These are phyloP conservation scores for Boletus rubescentipes DNA, from an alignment of 768 basidiomycete genomes.

Conservation along the genomic window DNA sequence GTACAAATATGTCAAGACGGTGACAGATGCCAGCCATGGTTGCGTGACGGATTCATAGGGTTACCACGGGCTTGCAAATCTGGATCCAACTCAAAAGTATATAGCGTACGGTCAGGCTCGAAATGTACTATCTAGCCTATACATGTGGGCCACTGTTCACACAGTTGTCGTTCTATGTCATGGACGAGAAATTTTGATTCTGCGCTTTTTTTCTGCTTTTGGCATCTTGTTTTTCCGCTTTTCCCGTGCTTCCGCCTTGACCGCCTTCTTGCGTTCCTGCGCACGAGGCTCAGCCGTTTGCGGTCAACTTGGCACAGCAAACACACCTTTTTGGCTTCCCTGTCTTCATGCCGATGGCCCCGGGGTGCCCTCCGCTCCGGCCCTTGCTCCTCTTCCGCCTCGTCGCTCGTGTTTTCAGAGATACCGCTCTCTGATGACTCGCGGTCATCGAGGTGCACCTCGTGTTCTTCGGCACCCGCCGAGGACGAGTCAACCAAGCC, in stretches of 20 bases:
- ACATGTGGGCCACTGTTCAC: conserved; percentile 13
- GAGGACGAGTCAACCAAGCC: conserved; percentile 58
- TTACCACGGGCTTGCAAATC: conserved; percentile 7
- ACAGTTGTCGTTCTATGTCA: conserved; percentile 16
- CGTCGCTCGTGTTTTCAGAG: conserved; percentile 31
- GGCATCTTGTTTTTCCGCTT: conserved; percentile 92
- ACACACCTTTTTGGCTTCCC: conserved; percentile 81
- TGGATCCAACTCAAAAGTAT: conserved; percentile 9
- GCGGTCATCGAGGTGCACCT: conserved; percentile 20
- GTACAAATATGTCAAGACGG: conserved; percentile 86
- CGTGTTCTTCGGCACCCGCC: conserved; percentile 1
- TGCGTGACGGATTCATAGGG: conserved; percentile 84
- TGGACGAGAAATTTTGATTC: conserved; percentile 54
- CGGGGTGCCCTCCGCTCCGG: conserved; percentile 57
- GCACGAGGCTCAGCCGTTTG: conserved; percentile 10
- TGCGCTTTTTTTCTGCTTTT: conserved; percentile 90
- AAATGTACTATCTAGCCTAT: conserved; percentile 1
- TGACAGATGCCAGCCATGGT: conserved; percentile 88
- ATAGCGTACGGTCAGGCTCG: conserved; percentile 2
- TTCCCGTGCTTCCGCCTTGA: conserved; percentile 85
- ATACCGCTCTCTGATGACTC: conserved; percentile 24
- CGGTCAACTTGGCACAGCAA: conserved; percentile 3
- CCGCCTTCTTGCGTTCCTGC: conserved; percentile 89
- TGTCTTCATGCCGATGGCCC: conserved; percentile 92
- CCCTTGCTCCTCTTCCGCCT: conserved; percentile 36